Conservation (phyloP, 2,329 filamentous ascomycete species). For the Neofusicoccum ribis region DNA sequence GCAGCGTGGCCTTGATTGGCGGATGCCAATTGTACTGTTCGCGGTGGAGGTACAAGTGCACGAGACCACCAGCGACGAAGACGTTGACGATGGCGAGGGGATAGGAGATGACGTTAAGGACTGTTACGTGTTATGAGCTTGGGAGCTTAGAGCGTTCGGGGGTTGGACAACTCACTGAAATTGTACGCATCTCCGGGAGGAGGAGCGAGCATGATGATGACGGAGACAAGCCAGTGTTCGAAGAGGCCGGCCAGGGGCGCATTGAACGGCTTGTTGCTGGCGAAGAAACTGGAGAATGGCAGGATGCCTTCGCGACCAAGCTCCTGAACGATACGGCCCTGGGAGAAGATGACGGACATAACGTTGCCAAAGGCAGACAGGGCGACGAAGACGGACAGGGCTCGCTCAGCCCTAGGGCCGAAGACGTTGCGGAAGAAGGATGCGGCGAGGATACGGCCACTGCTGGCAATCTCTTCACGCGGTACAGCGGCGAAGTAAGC, state of each 20-base stretch:
- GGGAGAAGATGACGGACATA: conserved; percentile 67
- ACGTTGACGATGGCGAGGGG: conserved; percentile 59
- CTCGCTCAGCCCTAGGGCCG: conserved; percentile 55
- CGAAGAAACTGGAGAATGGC: conserved; percentile 63
- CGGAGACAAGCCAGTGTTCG: conserved; percentile 64
- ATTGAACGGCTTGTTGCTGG: conserved; percentile 64
- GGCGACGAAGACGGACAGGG: conserved; percentile 65
- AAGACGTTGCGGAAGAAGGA: conserved; percentile 60
- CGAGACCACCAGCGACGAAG: conserved; percentile 51
- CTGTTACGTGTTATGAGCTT: conserved; percentile 2
- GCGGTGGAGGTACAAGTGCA: conserved; percentile 48
- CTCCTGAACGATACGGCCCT: conserved; percentile 66
- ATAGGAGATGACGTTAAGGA: conserved; percentile 60
- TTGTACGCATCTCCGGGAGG: conserved; percentile 68
- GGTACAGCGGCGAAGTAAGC: conserved; percentile 66
- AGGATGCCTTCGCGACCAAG: conserved; percentile 67
- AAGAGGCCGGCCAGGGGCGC: conserved; percentile 62
- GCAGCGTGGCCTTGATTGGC: conserved; percentile 51
- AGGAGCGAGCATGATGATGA: conserved; percentile 66
- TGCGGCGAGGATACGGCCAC: conserved; percentile 57
- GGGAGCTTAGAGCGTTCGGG: neutral
- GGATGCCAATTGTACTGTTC: conserved; percentile 50
- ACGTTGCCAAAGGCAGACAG: conserved; percentile 69
- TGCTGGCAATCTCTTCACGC: conserved; percentile 54
- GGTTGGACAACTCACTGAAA: conserved; percentile 50